Evolutionary conservation across 805 yeast genomes (phyloP), one percentile per base, ranked within the genome.

Genomic region (Candida sonorensis): DNA sequence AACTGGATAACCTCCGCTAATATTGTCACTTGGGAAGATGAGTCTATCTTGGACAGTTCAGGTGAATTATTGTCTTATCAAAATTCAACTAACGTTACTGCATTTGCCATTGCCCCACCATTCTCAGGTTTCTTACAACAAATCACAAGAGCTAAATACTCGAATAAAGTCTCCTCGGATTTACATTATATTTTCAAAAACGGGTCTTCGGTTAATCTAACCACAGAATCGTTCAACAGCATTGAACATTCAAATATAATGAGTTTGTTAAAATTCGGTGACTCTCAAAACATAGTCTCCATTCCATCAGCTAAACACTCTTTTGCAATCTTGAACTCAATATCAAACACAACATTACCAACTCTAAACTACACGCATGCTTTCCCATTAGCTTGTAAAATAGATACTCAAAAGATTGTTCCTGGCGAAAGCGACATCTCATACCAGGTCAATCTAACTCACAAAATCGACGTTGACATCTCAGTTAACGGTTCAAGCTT

Each of bases 1-100:
- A 72, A 75, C 49, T 78, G 86, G 86, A 66, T 76, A 29, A 55
- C 75, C 11, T 59, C 78, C 17, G 82, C 77, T 10, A 72, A 67
- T 38, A 44, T 78, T 20, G 59, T 71, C 24, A 59, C 74, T 13
- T 78, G 76, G 71, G 78, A 75, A 50, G 62, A 64, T 32, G 42
- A 49, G 2, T 41, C 57, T 10, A 62, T 76, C 18, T 55, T 44
- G 9, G 46, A 48, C 13, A 55, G 68, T 23, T 31, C 44, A 5
- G 80, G 79, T 36, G 50, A 55, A 9, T 41, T 71, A 1, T 22
- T 49, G 1, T 23, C 42, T 4, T 41, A 40, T 33, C 53, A 49
- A 17, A 61, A 58, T 37, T 29, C 53, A 6, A 52, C 62, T 7
- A 43, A 46, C 14, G 61, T 61, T 9, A 38, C 42, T 6, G 38